phyloP scores from a whole-genome alignment of 2,329 filamentous ascomycete genomes.

The Lachnellula occidentalis region DNA sequence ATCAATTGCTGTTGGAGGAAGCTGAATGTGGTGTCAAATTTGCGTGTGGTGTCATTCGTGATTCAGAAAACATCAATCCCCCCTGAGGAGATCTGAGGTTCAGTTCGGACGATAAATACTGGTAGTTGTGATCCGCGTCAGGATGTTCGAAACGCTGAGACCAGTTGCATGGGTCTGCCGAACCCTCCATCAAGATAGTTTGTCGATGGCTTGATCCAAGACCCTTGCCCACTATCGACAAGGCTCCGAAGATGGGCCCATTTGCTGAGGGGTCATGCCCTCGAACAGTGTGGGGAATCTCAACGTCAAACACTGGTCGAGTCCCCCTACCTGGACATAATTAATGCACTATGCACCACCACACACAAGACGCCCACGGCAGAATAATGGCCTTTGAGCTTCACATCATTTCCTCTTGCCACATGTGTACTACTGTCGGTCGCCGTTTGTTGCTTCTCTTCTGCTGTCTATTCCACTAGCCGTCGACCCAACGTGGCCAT shows the following conservation, averaged over 20 bases:
- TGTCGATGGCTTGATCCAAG: slow-evolving; percentile 21
- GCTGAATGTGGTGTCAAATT: slow-evolving; percentile 3
- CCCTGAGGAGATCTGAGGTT: slow-evolving; percentile 25
- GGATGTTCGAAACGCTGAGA: slow-evolving; percentile 25
- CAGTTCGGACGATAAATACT: slow-evolving; percentile 28
- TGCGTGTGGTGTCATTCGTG: slow-evolving; percentile 23
- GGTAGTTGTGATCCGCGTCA: slow-evolving; percentile 18
- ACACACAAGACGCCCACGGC: slow-evolving; percentile 3
- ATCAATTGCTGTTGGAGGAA: not conserved
- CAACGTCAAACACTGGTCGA: slow-evolving; percentile 32
- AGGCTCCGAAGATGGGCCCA: slow-evolving; percentile 26
- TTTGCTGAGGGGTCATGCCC: slow-evolving; percentile 24
- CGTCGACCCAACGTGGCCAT: slow-evolving; percentile 26
- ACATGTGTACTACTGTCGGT: slow-evolving; percentile 28
- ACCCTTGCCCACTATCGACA: slow-evolving; percentile 28
- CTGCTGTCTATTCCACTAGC: slow-evolving; percentile 26
- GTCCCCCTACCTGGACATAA: slow-evolving; percentile 23
- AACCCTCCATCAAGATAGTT: slow-evolving; percentile 20
- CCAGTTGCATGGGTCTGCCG: slow-evolving; percentile 18
- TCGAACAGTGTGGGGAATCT: slow-evolving; percentile 28
- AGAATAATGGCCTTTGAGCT: slow-evolving; percentile 5
- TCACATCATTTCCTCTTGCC: slow-evolving; percentile 15
- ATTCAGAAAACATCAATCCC: slow-evolving; percentile 25
- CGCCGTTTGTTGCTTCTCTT: slow-evolving; percentile 24
- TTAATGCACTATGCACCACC: slow-evolving; percentile 30